A percentile compares a stretch with the other conserved stretches of the same genome.
Conservation (phyloP, 345 rosid species). For the Luvunga scandens region DNA sequence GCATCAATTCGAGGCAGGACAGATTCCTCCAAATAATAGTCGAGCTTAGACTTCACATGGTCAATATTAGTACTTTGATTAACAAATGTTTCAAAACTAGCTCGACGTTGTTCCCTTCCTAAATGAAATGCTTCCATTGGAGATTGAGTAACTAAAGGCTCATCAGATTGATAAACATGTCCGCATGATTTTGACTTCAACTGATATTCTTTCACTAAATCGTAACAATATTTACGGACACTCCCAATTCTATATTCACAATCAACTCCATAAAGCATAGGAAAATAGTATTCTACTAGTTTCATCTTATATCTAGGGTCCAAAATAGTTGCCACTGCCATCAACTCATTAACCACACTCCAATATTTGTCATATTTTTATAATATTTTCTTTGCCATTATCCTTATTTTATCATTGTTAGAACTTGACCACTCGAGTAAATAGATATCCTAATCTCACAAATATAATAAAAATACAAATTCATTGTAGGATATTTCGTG, state of each 20-base stretch:
- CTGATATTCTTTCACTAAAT: not conserved
- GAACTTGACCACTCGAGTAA: not conserved
- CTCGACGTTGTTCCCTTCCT: not conserved
- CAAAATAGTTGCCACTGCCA: not conserved
- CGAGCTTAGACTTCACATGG: not conserved
- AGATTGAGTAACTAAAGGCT: not conserved
- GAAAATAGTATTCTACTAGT: not conserved
- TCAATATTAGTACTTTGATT: not conserved
- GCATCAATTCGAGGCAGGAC: not conserved
- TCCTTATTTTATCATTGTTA: not conserved
- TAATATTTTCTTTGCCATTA: too few species aligned
- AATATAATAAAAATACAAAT: too few species aligned
- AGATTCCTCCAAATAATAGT: not conserved
- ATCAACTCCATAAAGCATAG: not conserved
- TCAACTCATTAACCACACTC: not conserved
- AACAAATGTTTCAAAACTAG: not conserved
- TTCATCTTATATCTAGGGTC: not conserved
- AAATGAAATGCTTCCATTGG: not conserved
- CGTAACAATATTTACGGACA: not conserved
- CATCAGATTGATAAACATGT: not conserved
- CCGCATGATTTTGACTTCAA: not conserved
- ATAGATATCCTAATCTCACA: not conserved
- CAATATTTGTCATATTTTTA: not conserved
- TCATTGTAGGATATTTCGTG: not conserved
- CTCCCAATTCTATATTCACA: not conserved